These are phyloP conservation scores for Trichoderma sp. DNA, from an alignment of 2,329 filamentous ascomycete genomes.

Conservation along the genomic window DNA sequence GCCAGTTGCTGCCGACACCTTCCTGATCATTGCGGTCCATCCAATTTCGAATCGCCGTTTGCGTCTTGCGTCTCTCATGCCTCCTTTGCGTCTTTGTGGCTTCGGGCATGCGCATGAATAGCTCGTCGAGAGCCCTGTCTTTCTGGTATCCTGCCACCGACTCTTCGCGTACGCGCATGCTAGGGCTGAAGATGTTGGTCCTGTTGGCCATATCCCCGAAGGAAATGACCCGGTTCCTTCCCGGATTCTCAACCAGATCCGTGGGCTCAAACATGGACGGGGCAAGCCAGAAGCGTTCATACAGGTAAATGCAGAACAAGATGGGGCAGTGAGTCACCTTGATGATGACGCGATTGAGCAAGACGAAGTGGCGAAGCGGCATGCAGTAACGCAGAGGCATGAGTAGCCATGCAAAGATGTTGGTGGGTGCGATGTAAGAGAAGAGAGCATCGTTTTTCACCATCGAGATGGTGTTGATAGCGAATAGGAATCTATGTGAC, in stretches of 20 bases:
- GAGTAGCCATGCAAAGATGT: slow-evolving; percentile 86
- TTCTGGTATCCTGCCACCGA: slow-evolving; percentile 89
- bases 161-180: slow-evolving; percentile 73
- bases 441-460: slow-evolving; percentile 97
- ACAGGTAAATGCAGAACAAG: slow-evolving; percentile 81
- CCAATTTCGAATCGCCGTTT: slow-evolving; percentile 84
- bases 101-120: slow-evolving; percentile 76
- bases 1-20: slow-evolving; percentile 52
- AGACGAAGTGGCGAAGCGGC: slow-evolving; percentile 79
- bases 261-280: slow-evolving; percentile 77
- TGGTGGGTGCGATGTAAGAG: slow-evolving; percentile 88
- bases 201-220: slow-evolving; percentile 59
- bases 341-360: slow-evolving; percentile 86
- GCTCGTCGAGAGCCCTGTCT: slow-evolving; percentile 85
- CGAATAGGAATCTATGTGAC: slow-evolving; percentile 72
- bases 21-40: slow-evolving; percentile 72
- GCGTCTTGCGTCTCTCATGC: slow-evolving; percentile 70
- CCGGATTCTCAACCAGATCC: slow-evolving; percentile 77
- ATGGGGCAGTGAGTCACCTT: slow-evolving; percentile 89
- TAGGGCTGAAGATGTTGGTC: slow-evolving; percentile 72
- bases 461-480: slow-evolving; percentile 96
- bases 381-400: slow-evolving; percentile 81
- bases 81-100: slow-evolving; percentile 61
- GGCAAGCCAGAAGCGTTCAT: slow-evolving; percentile 79
- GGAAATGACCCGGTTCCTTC: slow-evolving; percentile 56